Evolutionary conservation across 306 rosid species (phyloP).

Genomic region (Cucurbita maxima): DNA sequence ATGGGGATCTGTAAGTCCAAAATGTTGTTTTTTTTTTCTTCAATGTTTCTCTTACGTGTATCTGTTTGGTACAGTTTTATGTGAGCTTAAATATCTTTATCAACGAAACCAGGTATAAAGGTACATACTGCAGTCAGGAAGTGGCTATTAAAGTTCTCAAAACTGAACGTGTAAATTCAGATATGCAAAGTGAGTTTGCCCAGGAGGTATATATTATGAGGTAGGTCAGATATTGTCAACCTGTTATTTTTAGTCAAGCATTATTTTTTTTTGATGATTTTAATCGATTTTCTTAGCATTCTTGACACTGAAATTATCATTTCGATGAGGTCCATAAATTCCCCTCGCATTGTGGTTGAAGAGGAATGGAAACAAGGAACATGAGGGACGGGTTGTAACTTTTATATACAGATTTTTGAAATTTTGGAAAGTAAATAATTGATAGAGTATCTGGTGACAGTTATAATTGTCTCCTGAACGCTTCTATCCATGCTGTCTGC

Average conservation of each 20-base stretch:
- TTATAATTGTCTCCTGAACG: not conserved
- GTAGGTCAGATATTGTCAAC: constrained; percentile 22
- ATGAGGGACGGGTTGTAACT: not conserved
- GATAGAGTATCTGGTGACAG: not conserved
- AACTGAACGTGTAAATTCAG: constrained; percentile 66
- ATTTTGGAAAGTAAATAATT: not conserved
- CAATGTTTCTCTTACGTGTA: not conserved
- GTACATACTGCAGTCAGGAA: constrained; percentile 83
- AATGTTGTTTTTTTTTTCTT: not conserved
- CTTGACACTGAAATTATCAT: not conserved
- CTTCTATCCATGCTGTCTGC: not conserved
- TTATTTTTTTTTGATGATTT: not conserved
- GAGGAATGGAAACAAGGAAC: not conserved
- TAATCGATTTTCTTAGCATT: not conserved
- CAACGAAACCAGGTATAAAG: constrained; percentile 58
- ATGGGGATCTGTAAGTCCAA: constrained; percentile 79
- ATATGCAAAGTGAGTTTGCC: constrained; percentile 75
- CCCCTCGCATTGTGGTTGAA: not conserved
- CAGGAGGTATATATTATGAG: constrained; percentile 97
- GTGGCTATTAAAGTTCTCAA: constrained; percentile 93
- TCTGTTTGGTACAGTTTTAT: not conserved
- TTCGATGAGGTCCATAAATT: not conserved
- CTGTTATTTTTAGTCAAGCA: not conserved
- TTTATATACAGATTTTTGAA: not conserved
- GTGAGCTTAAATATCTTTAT: not conserved